These are phyloP conservation scores for Clonostachys chloroleuca DNA, from an alignment of 2,329 filamentous ascomycete genomes.

Conservation along the genomic window DNA sequence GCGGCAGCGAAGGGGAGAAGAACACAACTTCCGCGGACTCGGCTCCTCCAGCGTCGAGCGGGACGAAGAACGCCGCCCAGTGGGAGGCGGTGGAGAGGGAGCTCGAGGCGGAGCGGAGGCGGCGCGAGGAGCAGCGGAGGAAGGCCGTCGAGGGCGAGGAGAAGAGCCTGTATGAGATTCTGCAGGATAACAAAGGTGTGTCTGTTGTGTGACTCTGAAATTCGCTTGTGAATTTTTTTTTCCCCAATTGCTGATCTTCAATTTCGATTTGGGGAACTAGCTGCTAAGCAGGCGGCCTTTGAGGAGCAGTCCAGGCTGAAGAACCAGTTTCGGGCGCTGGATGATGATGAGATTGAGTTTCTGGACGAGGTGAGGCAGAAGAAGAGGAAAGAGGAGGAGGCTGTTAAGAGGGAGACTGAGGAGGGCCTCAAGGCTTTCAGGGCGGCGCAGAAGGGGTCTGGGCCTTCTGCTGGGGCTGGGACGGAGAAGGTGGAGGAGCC, in stretches of 20 bases:
- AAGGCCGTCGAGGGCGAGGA: conserved; percentile 37
- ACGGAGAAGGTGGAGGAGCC: conserved; percentile 9
- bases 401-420: conserved; percentile 49
- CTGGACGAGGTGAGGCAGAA: conserved; percentile 54
- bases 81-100: conserved; percentile 64
- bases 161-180: conserved; percentile 66
- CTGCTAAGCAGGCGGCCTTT: conserved; percentile 77
- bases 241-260: neutral
- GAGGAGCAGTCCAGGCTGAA: conserved; percentile 68
- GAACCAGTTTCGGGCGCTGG: conserved; percentile 74
- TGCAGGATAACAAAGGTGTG: conserved; percentile 80
- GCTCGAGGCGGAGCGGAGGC: conserved; percentile 55
- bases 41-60: neutral
- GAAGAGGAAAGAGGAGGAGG: conserved; percentile 48
- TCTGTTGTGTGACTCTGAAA: neutral
- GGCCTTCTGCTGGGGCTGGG: conserved; percentile 11
- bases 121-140: conserved; percentile 45
- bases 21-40: neutral
- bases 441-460: conserved; percentile 34
- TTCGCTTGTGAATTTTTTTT: neutral
- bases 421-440: conserved; percentile 53
- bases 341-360: conserved; percentile 77
- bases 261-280: conserved; percentile 27
- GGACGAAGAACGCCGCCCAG: conserved; percentile 28
- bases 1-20: conserved; percentile 14